Percentiles rank a stretch among this genome's conserved stretches.
phyloP scores from a whole-genome alignment of 768 basidiomycete species.

The Lenzites betulinus region DNA sequence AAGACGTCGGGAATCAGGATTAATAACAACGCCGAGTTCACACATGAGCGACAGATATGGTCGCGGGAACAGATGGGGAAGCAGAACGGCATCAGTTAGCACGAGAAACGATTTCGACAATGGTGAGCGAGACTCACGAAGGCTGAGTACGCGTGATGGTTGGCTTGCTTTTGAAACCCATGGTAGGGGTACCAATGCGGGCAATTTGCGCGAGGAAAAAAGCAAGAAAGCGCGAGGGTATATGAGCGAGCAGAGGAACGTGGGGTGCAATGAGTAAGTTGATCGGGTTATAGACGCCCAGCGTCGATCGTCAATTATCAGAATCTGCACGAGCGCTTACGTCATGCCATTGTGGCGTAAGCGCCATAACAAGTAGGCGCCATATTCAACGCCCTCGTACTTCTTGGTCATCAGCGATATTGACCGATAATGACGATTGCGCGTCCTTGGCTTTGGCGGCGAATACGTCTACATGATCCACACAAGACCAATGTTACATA shows the following conservation, averaged over 20 bases:
- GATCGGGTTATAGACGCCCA: background rate
- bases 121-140: background rate
- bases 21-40: background rate
- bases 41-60: background rate
- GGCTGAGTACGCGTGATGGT: slow-evolving; percentile 1
- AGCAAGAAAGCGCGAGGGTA: background rate
- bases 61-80: background rate
- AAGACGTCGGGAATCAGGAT: background rate
- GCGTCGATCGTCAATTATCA: background rate
- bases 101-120: background rate
- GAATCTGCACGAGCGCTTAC: background rate
- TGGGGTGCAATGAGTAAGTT: background rate
- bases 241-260: too few species aligned
- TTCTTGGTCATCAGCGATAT: too few species aligned
- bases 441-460: too few species aligned
- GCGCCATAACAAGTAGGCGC: background rate
- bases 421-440: too few species aligned
- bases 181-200: background rate
- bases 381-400: background rate
- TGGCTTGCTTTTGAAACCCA: slow-evolving; percentile 11
- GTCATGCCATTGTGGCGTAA: background rate
- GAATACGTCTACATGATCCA: background rate
- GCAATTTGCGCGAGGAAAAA: background rate
- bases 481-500: slow-evolving; percentile 2
- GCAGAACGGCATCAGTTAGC: background rate